Evolutionary conservation across 1,139 yeast species (phyloP).

Genomic region (Lodderomyces metapsilosis): DNA sequence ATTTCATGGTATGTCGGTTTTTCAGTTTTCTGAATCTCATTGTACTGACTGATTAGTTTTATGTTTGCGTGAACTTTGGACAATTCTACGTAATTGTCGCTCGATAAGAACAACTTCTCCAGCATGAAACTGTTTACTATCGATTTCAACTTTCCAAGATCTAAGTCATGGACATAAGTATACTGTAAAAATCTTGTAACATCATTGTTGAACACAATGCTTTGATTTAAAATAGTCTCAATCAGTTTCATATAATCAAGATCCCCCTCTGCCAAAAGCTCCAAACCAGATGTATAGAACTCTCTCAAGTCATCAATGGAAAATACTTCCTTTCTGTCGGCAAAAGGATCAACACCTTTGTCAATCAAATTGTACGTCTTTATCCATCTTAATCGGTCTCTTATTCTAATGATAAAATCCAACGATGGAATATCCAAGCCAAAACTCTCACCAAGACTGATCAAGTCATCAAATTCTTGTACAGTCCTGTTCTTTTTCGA

Average conservation of each 20-base stretch:
- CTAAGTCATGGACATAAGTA: conserved; percentile 25
- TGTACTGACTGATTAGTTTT: conserved; percentile 22
- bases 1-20: conserved; percentile 22
- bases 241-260: conserved; percentile 21
- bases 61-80: conserved; percentile 27
- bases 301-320: conserved; percentile 33
- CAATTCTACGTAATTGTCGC: conserved; percentile 26
- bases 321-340: conserved; percentile 36
- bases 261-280: conserved; percentile 31
- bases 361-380: conserved; percentile 32
- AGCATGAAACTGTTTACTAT: conserved; percentile 25
- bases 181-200: conserved; percentile 27
- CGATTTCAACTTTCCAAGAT: conserved; percentile 21
- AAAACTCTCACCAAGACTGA: conserved; percentile 55
- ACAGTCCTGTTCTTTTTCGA: conserved; percentile 25
- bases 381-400: conserved; percentile 52
- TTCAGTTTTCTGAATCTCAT: conserved; percentile 14
- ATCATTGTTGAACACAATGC: conserved; percentile 29
- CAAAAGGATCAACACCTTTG: conserved; percentile 43
- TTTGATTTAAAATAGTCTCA: conserved; percentile 26
- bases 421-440: conserved; percentile 58
- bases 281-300: conserved; percentile 43
- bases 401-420: conserved; percentile 45
- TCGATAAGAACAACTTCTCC: conserved; percentile 27
- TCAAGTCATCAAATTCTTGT: conserved; percentile 46